A percentile compares a stretch with the other conserved stretches of the same genome.
phyloP scores from a whole-genome alignment of 805 yeast genomes.

The Pichia nakasei region DNA sequence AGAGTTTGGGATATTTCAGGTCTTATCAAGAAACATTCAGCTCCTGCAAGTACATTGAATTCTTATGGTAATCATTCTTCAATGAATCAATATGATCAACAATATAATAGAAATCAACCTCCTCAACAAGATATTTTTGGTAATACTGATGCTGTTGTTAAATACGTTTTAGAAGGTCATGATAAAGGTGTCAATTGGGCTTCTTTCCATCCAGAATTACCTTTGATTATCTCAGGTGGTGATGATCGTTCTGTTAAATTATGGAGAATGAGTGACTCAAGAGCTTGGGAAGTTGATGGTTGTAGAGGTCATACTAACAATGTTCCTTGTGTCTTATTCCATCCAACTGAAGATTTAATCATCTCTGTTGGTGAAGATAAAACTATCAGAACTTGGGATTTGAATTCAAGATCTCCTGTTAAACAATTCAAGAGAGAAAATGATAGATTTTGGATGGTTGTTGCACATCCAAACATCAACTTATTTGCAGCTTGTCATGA shows the following conservation, averaged over 20 bases:
- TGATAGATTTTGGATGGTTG: conserved; percentile 90
- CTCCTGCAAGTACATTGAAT: conserved; percentile 29
- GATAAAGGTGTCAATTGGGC: conserved; percentile 99
- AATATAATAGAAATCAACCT: conserved; percentile 40
- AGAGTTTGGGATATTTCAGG: conserved; percentile 98
- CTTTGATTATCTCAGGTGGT: conserved; percentile 89
- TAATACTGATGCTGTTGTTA: conserved; percentile 86
- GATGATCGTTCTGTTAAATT: conserved; percentile 92
- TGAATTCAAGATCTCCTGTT: conserved; percentile 86
- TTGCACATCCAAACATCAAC: conserved; percentile 83
- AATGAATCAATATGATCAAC: conserved; percentile 31
- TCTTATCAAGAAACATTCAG: conserved; percentile 88
- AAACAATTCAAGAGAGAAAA: conserved; percentile 90
- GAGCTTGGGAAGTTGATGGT: conserved; percentile 99
- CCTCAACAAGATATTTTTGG: conserved; percentile 93
- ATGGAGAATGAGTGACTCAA: conserved; percentile 96
- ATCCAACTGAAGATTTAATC: conserved; percentile 87
- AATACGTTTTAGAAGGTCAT: conserved; percentile 94
- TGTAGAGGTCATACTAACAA: conserved; percentile 97
- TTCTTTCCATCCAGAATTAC: conserved; percentile 92
- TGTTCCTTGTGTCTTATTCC: conserved; percentile 83
- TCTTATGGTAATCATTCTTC: conserved; percentile 16
- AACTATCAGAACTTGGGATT: conserved; percentile 94
- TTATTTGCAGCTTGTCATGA: conserved; percentile 96
- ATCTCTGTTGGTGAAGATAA: conserved; percentile 93